Evolutionary conservation across 805 yeast genomes (phyloP).

Genomic region (Blastobotrys mokoenaii): DNA sequence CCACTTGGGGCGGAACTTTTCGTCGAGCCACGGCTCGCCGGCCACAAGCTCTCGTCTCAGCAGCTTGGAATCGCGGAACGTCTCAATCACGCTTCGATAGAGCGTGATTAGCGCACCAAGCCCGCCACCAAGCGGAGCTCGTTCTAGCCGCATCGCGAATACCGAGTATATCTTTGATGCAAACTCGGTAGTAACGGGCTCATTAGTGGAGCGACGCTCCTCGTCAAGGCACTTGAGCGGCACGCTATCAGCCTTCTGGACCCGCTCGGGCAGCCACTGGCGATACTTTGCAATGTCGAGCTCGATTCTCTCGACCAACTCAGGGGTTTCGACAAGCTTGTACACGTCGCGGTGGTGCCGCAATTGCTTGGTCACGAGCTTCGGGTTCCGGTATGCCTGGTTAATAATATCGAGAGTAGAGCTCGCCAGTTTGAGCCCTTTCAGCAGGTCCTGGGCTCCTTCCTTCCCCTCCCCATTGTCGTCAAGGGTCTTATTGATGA

Average conservation of each 20-base stretch:
- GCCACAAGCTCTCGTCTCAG: constrained; percentile 1
- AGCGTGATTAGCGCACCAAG: too few species aligned
- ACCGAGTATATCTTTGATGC: too few species aligned
- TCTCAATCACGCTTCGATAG: constrained; percentile 2
- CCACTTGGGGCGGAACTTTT: too few species aligned
- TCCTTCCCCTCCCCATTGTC: constrained; percentile 3
- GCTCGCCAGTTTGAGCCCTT: constrained; percentile 9
- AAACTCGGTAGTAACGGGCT: neutral
- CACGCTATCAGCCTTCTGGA: constrained; percentile 7
- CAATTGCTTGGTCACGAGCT: constrained; percentile 11
- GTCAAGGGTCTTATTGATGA: constrained; percentile 8
- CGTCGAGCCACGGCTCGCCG: constrained; percentile 2
- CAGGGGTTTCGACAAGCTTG: constrained; percentile 12
- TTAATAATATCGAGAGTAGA: constrained; percentile 9
- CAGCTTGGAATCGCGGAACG: constrained; percentile 5
- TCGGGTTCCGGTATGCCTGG: constrained; percentile 10
- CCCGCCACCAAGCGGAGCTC: too few species aligned
- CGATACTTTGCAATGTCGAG: constrained; percentile 7
- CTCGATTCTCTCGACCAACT: constrained; percentile 8
- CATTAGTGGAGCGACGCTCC: neutral
- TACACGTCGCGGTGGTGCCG: constrained; percentile 12
- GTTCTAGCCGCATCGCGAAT: too few species aligned
- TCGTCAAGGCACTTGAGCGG: constrained; percentile 9
- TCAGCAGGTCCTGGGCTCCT: constrained; percentile 5
- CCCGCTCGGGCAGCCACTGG: constrained; percentile 14